These are phyloP conservation scores for Penicillium carneum DNA, from an alignment of 2,329 filamentous ascomycete species.

Conservation along the genomic window DNA sequence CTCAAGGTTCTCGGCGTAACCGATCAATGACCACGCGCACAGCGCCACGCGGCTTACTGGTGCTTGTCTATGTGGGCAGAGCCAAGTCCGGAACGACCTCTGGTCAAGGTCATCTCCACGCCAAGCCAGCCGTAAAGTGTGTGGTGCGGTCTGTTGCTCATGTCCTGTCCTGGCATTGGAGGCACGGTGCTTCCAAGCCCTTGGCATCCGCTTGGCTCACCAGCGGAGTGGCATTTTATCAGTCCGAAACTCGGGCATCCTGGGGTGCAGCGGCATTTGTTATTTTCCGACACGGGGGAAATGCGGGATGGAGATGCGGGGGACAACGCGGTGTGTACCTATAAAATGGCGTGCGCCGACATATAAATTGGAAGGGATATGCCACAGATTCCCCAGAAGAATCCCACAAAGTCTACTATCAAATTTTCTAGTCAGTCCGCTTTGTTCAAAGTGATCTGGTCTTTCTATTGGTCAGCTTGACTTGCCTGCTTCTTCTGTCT, in stretches of 20 bases:
- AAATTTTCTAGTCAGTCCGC: not conserved
- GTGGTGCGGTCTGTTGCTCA: constrained; percentile 17
- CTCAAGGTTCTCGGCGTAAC: constrained; percentile 10
- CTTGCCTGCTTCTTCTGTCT: not conserved
- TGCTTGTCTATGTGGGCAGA: constrained; percentile 11
- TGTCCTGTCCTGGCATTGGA: constrained; percentile 24
- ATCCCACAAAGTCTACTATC: not conserved
- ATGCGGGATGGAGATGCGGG: constrained; percentile 27
- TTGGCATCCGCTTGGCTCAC: constrained; percentile 38
- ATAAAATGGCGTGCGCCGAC: constrained; percentile 24
- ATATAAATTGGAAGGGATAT: not conserved
- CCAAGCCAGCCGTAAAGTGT: constrained; percentile 24
- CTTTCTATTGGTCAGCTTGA: not conserved
- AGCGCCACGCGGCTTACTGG: constrained; percentile 14
- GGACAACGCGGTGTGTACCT: constrained; percentile 2
- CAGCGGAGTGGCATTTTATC: constrained; percentile 26
- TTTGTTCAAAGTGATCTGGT: not conserved
- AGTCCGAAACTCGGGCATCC: constrained; percentile 22
- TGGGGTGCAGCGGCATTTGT: constrained; percentile 17
- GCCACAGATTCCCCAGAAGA: not conserved
- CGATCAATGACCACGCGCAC: constrained; percentile 17
- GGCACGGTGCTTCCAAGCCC: constrained; percentile 27
- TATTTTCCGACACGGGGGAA: constrained; percentile 12
- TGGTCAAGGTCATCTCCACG: constrained; percentile 19
- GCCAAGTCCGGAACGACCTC: constrained; percentile 27